Conservation (phyloP, 441 rosid species). For the Corymbia calophylla region DNA sequence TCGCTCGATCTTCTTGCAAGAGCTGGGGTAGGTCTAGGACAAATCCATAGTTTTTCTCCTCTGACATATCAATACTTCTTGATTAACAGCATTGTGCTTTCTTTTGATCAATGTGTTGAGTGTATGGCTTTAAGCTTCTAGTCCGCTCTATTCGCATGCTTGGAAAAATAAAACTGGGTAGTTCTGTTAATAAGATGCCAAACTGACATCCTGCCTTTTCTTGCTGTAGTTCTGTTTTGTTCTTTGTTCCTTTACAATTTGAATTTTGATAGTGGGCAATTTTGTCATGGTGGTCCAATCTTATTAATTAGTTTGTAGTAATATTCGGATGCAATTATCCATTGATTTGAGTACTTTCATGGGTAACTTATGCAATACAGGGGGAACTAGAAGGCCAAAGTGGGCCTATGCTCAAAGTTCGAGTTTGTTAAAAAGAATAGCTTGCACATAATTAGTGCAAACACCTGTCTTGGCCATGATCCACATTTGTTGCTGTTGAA, state of each 20-base stretch:
- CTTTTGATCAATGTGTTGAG: neutral
- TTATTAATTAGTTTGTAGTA: neutral
- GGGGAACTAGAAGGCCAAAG: neutral
- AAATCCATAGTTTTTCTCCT: neutral
- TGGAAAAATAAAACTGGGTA: neutral
- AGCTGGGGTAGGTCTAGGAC: conserved; percentile 69
- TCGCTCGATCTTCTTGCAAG: conserved; percentile 90
- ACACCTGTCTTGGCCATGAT: neutral
- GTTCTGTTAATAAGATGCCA: neutral
- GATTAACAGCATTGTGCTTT: neutral
- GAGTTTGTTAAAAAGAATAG: neutral
- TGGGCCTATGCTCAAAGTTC: neutral
- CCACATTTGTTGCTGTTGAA: neutral
- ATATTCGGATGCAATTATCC: neutral
- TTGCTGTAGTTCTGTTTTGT: neutral
- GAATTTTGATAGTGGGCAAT: neutral
- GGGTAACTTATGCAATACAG: neutral
- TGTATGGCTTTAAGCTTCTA: neutral
- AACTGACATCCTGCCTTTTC: neutral
- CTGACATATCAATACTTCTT: neutral
- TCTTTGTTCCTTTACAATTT: neutral
- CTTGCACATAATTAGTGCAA: neutral
- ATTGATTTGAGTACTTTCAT: neutral
- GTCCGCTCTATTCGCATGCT: neutral
- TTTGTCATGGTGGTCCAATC: neutral